phyloP scores from a whole-genome alignment of 2,329 filamentous ascomycete species.

The Verruconis gallopava region DNA sequence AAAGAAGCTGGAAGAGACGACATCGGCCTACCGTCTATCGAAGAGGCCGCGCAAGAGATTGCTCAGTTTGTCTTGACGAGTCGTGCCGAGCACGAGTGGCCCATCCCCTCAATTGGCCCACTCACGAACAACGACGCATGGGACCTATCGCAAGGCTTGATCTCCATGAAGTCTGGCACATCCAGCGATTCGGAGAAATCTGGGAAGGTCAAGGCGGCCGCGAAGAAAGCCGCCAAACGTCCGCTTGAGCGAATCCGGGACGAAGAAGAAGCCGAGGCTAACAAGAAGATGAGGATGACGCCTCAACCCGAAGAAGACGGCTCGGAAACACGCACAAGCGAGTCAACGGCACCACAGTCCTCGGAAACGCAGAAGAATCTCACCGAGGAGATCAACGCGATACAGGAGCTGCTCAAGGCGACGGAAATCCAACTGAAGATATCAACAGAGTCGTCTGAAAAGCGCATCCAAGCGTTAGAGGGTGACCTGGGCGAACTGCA shows the following conservation, averaged over 20 bases:
- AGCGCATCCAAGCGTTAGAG: not conserved
- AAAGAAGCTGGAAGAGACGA: constrained; percentile 2
- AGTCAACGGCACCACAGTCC: not conserved
- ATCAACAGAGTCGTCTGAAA: not conserved
- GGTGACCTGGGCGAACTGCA: constrained; percentile 4
- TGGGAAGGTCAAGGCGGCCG: constrained; percentile 3
- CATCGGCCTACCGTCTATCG: not conserved
- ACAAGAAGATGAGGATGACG: constrained; percentile 8
- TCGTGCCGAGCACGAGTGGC: constrained; percentile 4
- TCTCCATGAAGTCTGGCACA: constrained; percentile 2
- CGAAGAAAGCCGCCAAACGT: constrained; percentile 2
- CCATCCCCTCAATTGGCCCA: constrained; percentile 6
- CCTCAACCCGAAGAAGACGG: constrained; percentile 7
- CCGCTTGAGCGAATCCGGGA: constrained; percentile 1
- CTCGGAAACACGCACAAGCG: constrained; percentile 7
- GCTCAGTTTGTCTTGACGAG: constrained; percentile 6
- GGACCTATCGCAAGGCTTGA: constrained; percentile 7
- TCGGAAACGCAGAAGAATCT: constrained; percentile 3
- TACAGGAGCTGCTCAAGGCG: constrained; percentile 5
- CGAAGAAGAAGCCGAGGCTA: constrained; percentile 1
- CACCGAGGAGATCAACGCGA: constrained; percentile 1
- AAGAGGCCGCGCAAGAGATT: constrained; percentile 6
- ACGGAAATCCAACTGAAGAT: not conserved
- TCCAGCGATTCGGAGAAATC: constrained; percentile 8
- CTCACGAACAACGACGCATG: constrained; percentile 8